Evolutionary conservation across 208 protist species (phyloP).

Genomic region (Acanthamoeba healyi): DNA sequence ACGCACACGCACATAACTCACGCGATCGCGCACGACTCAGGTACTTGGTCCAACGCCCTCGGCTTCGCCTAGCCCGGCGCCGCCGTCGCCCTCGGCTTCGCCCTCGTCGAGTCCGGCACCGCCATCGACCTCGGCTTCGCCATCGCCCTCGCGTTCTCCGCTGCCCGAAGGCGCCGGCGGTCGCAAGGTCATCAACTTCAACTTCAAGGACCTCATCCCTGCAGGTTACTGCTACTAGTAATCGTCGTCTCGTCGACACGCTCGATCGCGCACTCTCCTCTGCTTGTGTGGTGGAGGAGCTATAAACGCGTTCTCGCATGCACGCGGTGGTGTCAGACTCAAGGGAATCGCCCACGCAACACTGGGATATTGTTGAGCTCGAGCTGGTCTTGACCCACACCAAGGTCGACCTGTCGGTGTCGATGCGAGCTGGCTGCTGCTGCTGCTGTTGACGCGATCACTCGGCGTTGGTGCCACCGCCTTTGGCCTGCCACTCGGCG

Average conservation of each 20-base stretch:
- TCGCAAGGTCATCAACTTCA: neutral
- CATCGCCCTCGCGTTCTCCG: neutral
- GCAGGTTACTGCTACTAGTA: neutral
- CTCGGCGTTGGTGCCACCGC: constrained; percentile 35
- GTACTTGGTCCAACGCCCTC: neutral
- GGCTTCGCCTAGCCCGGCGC: neutral
- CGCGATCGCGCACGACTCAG: neutral
- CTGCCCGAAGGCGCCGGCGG: too few species aligned
- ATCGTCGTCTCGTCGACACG: too few species aligned
- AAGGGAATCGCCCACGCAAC: too few species aligned
- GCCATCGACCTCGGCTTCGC: neutral
- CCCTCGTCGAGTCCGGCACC: neutral
- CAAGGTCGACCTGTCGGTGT: too few species aligned
- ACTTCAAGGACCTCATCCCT: neutral
- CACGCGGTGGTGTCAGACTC: too few species aligned
- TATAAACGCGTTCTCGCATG: too few species aligned
- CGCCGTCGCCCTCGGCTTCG: neutral
- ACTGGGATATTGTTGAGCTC: neutral
- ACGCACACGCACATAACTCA: too few species aligned
- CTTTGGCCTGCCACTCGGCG: constrained; percentile 13
- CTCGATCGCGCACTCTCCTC: too few species aligned
- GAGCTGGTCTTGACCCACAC: too few species aligned
- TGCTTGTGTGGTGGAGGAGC: too few species aligned
- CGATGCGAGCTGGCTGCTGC: too few species aligned
- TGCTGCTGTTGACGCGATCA: neutral